Evolutionary conservation across 2,329 filamentous ascomycete genomes (phyloP), one percentile per base, ranked within the genome.

Genomic region (Plectosphaerella sp.): DNA sequence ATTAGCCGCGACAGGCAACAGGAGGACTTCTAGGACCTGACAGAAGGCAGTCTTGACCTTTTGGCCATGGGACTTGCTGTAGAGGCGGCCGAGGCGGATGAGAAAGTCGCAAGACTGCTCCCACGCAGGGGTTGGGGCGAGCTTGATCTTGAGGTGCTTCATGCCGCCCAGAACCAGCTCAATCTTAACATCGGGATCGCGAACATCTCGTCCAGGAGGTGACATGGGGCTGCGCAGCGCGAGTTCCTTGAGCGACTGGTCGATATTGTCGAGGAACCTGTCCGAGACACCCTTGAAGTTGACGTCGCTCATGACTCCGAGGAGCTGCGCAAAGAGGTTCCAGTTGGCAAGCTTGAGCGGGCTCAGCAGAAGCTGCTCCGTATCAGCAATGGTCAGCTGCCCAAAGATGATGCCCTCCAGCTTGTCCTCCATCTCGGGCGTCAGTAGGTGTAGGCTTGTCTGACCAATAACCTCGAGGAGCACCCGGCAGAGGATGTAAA

Each of bases 231-330:
- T 87, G 64, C 93, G 94, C 16, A 83, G 76, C 4, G 82, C 78
- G 43, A 92, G 77, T 16, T 95, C 90, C 62, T 86, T 86, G 49
- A 97, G 84, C 10, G 87, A 88, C 33, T 78, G 78, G 52, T 91
- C 89, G 5, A 99, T 77, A 64, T 97, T 92, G 28, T 79, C 75
- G 45, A 96, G 77, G 64, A 96, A 99, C 47, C 90, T 85, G 51
- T 85, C 83, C 4, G 90, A 86, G 45, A 99, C 92, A 52, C 86
- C 89, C 15, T 83, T 75, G 67, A 99, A 97, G 64, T 95, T 93
- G 58, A 94, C 86, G 45, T 89, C 88, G 70, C 94, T 97, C 89
- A 99, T 96, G 39, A 92, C 88, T n/a, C 95, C 94, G 1, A 99
- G 80, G 4, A 99, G 76, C 62, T 96, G 89, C 18, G 91, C 87